Evolutionary conservation across 345 rosid genomes (phyloP), one percentile per base, ranked within the genome.

Genomic region (Lenwebbia sp.): DNA sequence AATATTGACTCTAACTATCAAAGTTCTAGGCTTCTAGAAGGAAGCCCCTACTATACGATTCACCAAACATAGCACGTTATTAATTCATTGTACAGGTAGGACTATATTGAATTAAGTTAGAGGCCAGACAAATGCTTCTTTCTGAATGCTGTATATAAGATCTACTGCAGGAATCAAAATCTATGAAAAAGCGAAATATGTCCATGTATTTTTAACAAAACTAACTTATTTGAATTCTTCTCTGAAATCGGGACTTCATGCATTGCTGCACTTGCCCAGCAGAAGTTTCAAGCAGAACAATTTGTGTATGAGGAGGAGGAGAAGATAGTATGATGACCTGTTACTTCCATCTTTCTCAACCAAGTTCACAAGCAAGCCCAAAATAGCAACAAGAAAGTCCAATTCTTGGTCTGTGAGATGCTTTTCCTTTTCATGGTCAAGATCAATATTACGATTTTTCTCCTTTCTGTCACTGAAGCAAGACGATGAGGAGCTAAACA

Each of bases 381-480:
- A 88, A 87, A 97, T 94, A 70, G 99, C 99, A 89, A 97, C 99
- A 86, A 96, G 99, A 89, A 97, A 93, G 92, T 97, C 99, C 88
- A 95, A 87, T 89, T 97, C 99, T 86, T 94, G 98, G 86, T 97
- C 99, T 55, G 93, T 91, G 75, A 96, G 94, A 86, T 91, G 95
- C 86, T 65, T 88, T 75, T 92, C 94, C 41, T 89, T 93, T 87
- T 84, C 89, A 84, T 82, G 82, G 51, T 86, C 86, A 33, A 87
- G 83, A 75, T 88, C 92, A 33, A 86, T 51, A 26, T 54, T 57
- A 58, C 76, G 74, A 86, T 83, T 85, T 54, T 89, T 85, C 86
- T 87, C 89, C 88, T 90, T 89, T 75, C 85, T 86, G 87, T 85
- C 89, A 85, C 88, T 84, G 86, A 81, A 83, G 76, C 84, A 87